Evolutionary conservation across 495 filamentous ascomycete species (phyloP), one percentile per base, ranked within the genome.

Genomic region (Aspergillus egyptiacus): DNA sequence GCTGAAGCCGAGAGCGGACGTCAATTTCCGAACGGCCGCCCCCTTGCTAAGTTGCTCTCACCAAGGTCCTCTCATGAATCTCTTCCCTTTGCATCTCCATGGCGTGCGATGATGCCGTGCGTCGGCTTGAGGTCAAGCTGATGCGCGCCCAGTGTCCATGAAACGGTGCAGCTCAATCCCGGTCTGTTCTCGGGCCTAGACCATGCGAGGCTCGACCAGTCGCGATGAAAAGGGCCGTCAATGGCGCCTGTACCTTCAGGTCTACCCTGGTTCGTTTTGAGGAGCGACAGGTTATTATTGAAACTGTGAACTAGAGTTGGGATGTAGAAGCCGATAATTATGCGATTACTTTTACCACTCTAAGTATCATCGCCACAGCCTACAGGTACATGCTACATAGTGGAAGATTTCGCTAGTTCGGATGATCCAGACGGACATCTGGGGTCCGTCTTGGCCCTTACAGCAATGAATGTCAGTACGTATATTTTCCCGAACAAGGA

Each of bases 1-100:
- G 27, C 55, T 52, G 33, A 43, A 38, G 51, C 42, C 19, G 43
- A 54, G 48, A 50, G 56, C 56, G 56, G 56, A 55, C 49, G 42
- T 47, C 42, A 50, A 43, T 55, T 53, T 54, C 56, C 49, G 49
- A 47, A 27, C n/a, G 1, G 3, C 5, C 30, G 25, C 20, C 43
- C 38, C 36, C 47, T 46, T 46, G 38, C 37, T 39, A 38, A n/a
- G n/a, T n/a, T n/a, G n/a, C n/a, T n/a, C n/a, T n/a, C 30, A 18
- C 25, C 35, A 34, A 37, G 37, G 20, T 49, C 41, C 32, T 37
- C 35, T 11, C 25, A 17, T 40, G 42, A 28, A 32, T 7, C 2
- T 19, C 25, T 17, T 18, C 10, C 41, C 35, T 27, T 31, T 47
- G n/a, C n/a, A n/a, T 28, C 40, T 31, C 14, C 14, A 32, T 28